Evolutionary conservation across 148 eudicot species (phyloP), one percentile per base, ranked within the genome.

Genomic region (Dianthus caryophyllus): DNA sequence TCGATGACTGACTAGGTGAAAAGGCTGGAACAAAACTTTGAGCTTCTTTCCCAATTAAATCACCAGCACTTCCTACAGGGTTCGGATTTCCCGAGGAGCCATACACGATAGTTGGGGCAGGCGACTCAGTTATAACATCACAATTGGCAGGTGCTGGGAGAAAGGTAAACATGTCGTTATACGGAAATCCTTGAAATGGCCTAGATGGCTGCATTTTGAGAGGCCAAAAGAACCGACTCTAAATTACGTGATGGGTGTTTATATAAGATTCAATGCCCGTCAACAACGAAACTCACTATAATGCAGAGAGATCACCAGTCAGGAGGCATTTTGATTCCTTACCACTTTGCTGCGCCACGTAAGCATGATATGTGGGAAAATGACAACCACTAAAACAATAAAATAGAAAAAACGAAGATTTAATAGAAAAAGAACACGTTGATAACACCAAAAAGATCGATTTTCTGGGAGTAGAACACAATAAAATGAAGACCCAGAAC

Each of bases 81-180:
- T 68, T 73, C 52, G 75, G 72, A 25, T 59, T 64, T 58, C 52
- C 49, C n/a, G 61, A 72, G 61, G 61, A 33, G 25, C 71, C 66
- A 69, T 64, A 64, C 39, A 50, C 73, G 22, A 30, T 17, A 61
- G 17, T 36, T 58, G 85, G 44, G 67, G 67, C 46, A 70, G 62
- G 10, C 22, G 76, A 21, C 46, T 72, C 80, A 29, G 18, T 46
- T n/a, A 26, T 29, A 61, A 47, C 50, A 71, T 72, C 75, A 33
- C 31, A 63, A 27, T 61, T 53, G 43, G 55, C 47, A 65, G 20
- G 52, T 51, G 66, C 53, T 49, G 75, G 79, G 20, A 66, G 58
- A 66, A 65, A 71, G 22, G 79, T 71, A 53, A 76, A 76, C 79
- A 71, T 71, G 68, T 71, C 67, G 51, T 76, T 75, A 76, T 66